Evolutionary conservation across 352 stramenopile genomes (phyloP), one percentile per base, ranked within the genome.

Genomic region (Phytophthora sansomeana): DNA sequence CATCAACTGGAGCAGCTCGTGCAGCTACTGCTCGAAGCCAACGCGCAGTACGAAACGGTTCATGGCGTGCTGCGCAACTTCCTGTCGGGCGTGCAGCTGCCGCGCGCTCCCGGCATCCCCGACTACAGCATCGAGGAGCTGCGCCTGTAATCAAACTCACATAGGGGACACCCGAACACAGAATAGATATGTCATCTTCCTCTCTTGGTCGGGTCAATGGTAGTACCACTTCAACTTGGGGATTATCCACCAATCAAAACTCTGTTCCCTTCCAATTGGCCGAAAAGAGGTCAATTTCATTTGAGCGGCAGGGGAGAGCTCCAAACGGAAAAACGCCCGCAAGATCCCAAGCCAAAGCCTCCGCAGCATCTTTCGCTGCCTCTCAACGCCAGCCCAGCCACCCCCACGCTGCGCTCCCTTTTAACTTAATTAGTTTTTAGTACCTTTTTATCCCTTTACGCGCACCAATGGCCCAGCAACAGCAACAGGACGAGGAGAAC

Each of bases 81-180:
- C 43, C 39, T 95, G 43, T 86, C 78, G n/a, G 81, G 82, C 36
- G 80, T 91, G 51, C 78, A 77, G 65, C 74, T 95, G 42, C 83
- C 85, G 32, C 70, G 73, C 39, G 77, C 81, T 16, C 81, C 83
- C 21, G 83, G 80, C 67, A 82, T 93, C 46, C 68, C 83, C 9
- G 83, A 93, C 63, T 93, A 93, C 71, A 86, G 78, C 51, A 90
- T 93, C 69, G 85, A 93, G 72, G 78, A 91, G 65, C 68, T 93
- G 38, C 56, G 69, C 51, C 78, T 91, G 49, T 91, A 89, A 77
- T 64, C 26, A 42, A 65, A 46, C 38, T 39, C 38, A 42, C 29
- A 53, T 33, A 48, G 24, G 36, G 49, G 36, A 53, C 35, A 54
- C 35, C 33, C 35, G 26, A 47, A 59, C 42, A 57, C 59, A 52